These are phyloP conservation scores for Amaranthus cruentus DNA, from an alignment of 148 eudicot genomes.

Conservation along the genomic window DNA sequence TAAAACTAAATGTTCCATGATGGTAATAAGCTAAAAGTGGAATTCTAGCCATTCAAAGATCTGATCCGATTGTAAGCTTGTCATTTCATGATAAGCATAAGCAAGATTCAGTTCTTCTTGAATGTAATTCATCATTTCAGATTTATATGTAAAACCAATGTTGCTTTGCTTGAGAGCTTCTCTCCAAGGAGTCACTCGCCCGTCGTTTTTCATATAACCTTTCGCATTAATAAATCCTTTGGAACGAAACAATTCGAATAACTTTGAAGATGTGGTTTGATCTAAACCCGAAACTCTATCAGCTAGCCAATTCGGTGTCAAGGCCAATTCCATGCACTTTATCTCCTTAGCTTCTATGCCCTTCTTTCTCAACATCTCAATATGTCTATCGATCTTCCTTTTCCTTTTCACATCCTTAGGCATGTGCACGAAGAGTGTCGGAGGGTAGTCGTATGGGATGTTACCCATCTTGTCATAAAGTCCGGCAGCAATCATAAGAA, in stretches of 20 bases:
- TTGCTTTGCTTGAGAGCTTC: slow-evolving; percentile 47
- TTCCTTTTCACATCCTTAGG: slow-evolving; percentile 69
- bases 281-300: slow-evolving; percentile 55
- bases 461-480: slow-evolving; percentile 49
- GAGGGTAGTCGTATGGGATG: slow-evolving; percentile 55
- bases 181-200: slow-evolving; percentile 60
- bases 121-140: slow-evolving; percentile 44
- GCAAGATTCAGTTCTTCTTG: slow-evolving; percentile 92
- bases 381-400: slow-evolving; percentile 34
- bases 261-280: slow-evolving; percentile 33
- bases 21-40: slow-evolving; percentile 29
- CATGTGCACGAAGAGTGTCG: slow-evolving; percentile 93
- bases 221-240: slow-evolving; percentile 53
- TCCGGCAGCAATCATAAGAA: slow-evolving; percentile 83
- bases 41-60: slow-evolving; percentile 74
- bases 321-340: slow-evolving; percentile 64
- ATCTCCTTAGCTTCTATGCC: slow-evolving; percentile 59
- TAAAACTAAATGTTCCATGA: not conserved
- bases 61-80: slow-evolving; percentile 68
- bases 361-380: slow-evolving; percentile 40
- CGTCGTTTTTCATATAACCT: slow-evolving; percentile 80
- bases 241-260: slow-evolving; percentile 44
- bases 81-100: slow-evolving; percentile 89
- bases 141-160: slow-evolving; percentile 36
- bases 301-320: slow-evolving; percentile 53